Conservation (phyloP, 768 basidiomycete genomes). For the Tylopilus vinaceipallidus region DNA sequence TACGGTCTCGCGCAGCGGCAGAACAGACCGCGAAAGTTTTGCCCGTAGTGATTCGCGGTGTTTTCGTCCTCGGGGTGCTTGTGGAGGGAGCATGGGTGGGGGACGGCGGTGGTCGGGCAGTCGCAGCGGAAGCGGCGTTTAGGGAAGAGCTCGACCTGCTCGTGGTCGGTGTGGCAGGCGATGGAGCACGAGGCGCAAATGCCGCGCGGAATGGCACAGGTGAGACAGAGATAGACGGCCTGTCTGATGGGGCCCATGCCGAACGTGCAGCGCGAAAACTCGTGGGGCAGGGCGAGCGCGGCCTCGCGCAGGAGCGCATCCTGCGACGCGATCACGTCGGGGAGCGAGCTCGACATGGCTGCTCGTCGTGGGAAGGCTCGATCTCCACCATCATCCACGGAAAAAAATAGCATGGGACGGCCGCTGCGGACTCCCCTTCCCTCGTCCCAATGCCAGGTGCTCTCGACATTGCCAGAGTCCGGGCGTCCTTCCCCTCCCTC, state of each 20-base stretch:
- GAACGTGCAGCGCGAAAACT: conserved; percentile 68
- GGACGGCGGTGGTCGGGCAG: conserved; percentile 67
- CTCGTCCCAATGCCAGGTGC: conserved; percentile 13
- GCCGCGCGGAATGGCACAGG: conserved; percentile 65
- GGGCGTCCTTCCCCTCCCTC: conserved; percentile 63
- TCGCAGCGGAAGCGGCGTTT: conserved; percentile 84
- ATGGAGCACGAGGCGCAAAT: conserved; percentile 83
- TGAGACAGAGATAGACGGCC: conserved; percentile 78
- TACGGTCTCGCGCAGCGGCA: conserved; percentile 75
- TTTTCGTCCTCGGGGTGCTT: conserved; percentile 53
- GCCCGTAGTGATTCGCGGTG: conserved; percentile 59
- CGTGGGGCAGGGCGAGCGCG: conserved; percentile 53
- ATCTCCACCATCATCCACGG: too few species aligned
- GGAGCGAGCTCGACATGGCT: too few species aligned
- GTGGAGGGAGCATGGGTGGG: conserved; percentile 66
- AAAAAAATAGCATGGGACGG: neutral
- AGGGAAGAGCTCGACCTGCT: conserved; percentile 85
- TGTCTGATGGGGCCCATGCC: conserved; percentile 62
- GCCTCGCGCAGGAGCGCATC: conserved; percentile 33
- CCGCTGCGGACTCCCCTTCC: neutral
- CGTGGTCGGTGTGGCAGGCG: conserved; percentile 83
- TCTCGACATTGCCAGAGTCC: conserved; percentile 50
- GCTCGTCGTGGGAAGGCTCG: too few species aligned
- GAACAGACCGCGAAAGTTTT: conserved; percentile 70
- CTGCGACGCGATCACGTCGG: conserved; percentile 27